Percentiles rank a stretch among this genome's conserved stretches.
Conservation (phyloP, 805 yeast species). For the Saccharomyces kudriavzevii region DNA sequence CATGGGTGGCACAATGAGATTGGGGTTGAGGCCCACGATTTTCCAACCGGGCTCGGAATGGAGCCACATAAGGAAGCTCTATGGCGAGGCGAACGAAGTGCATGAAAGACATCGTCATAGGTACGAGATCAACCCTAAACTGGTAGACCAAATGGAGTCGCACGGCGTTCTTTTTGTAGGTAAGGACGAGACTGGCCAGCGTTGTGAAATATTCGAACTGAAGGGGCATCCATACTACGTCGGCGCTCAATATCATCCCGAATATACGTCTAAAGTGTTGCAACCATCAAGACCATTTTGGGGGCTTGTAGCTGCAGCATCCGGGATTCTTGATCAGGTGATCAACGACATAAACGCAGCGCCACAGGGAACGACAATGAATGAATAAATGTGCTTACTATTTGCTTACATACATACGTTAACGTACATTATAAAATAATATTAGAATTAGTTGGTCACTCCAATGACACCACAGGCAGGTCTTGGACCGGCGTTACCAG, state of each 20-base stretch:
- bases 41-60: conserved; percentile 62
- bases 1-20: conserved; percentile 98
- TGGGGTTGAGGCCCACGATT: conserved; percentile 85
- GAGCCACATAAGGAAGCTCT: conserved; percentile 66
- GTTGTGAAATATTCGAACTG: conserved; percentile 92
- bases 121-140: conserved; percentile 89
- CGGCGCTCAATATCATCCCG: conserved; percentile 98
- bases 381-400: background rate
- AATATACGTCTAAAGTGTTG: conserved; percentile 89
- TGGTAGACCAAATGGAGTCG: conserved; percentile 61
- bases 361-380: conserved; percentile 12
- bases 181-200: conserved; percentile 77
- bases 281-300: conserved; percentile 95
- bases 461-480: conserved; percentile 99
- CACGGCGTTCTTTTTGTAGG: conserved; percentile 86
- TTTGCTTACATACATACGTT: background rate
- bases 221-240: conserved; percentile 82
- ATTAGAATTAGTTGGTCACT: conserved; percentile 15
- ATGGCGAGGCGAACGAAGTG: conserved; percentile 62
- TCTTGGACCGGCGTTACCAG: conserved; percentile 98
- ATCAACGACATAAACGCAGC: conserved; percentile 33
- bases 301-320: conserved; percentile 90
- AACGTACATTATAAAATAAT: background rate
- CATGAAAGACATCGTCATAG: conserved; percentile 97
- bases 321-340: conserved; percentile 69